Conservation (phyloP, 805 yeast species). For the Hemisphaericaspora nanyangensis region DNA sequence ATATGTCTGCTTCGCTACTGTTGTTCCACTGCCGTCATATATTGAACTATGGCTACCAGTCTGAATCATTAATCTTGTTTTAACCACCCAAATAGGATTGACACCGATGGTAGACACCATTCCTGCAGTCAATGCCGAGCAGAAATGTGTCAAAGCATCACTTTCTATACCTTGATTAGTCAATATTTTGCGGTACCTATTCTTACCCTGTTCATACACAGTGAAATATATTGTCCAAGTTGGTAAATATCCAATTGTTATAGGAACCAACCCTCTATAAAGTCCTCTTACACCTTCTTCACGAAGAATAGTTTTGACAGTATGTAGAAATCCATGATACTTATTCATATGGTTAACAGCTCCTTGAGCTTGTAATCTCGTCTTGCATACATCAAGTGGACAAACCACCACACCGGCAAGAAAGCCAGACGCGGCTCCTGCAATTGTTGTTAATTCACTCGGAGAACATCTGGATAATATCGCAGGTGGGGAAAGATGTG, state of each 20-base stretch:
- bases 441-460: constrained; percentile 64
- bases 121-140: constrained; percentile 83
- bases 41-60: constrained; percentile 45
- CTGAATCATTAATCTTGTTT: constrained; percentile 90
- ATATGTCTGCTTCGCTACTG: constrained; percentile 23
- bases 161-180: constrained; percentile 20
- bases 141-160: constrained; percentile 38
- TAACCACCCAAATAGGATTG: constrained; percentile 97
- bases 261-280: constrained; percentile 90
- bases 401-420: constrained; percentile 86
- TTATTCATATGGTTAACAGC: constrained; percentile 21
- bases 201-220: constrained; percentile 78
- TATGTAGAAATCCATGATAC: constrained; percentile 60
- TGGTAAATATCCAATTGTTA: constrained; percentile 89
- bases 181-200: constrained; percentile 43
- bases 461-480: constrained; percentile 28
- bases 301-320: constrained; percentile 57
- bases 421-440: constrained; percentile 95
- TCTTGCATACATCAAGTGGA: constrained; percentile 94
- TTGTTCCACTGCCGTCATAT: constrained; percentile 15
- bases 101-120: constrained; percentile 78
- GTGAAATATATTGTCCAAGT: constrained; percentile 97
- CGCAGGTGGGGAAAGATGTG: constrained; percentile 16
- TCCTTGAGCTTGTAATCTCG: constrained; percentile 92
- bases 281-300: constrained; percentile 85